Evolutionary conservation across 345 rosid species (phyloP), one percentile per base, ranked within the genome.

Genomic region (Eucalyptus marginata): DNA sequence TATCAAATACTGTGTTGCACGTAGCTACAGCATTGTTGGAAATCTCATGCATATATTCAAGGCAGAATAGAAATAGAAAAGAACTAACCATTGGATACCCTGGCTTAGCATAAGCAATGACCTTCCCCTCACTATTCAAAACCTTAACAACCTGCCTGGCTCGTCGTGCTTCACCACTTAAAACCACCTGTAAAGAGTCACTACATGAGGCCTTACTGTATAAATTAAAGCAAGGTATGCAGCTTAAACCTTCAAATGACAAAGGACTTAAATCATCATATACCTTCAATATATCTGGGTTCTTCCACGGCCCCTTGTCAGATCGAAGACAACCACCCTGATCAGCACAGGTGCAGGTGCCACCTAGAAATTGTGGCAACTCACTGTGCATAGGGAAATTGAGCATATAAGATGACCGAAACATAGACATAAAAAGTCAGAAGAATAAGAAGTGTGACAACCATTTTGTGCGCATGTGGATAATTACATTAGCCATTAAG

Each of bases 281-380:
- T 76, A 97, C 99, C 98, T 95, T 95, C 89, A 95, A 89, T 89
- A 97, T 92, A 86, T 95, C 97, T 31, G 95, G 96, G 92, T 97
- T 96, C 91, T 95, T 97, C 99, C 99, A 98, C 76, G 99, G 99
- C 58, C 99, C 99, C 93, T 98, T 97, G 89, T 98, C 99, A 87
- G 99, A 98, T 47, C 93, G 91, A 92, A 98, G 96, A 90, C 99
- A 98, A 87, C 99, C 99, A 50, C 99, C 99, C 92, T 93, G 93
- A 86, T 93, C 96, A 87, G 96, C 94, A 91, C 99, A 98, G 43
- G 93, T 95, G 91, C 99, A 98, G 89, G 87, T 92, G 86, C 99
- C 99, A 24, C 99, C 99, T 89, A 98, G 91, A 92, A 95, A 96
- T 58, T 95, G 94, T 43, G 99, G 99, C 94, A 98, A 94, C 92